These are phyloP conservation scores for Diaporthe aspalathi DNA, from an alignment of 2,329 filamentous ascomycete genomes.

Conservation along the genomic window DNA sequence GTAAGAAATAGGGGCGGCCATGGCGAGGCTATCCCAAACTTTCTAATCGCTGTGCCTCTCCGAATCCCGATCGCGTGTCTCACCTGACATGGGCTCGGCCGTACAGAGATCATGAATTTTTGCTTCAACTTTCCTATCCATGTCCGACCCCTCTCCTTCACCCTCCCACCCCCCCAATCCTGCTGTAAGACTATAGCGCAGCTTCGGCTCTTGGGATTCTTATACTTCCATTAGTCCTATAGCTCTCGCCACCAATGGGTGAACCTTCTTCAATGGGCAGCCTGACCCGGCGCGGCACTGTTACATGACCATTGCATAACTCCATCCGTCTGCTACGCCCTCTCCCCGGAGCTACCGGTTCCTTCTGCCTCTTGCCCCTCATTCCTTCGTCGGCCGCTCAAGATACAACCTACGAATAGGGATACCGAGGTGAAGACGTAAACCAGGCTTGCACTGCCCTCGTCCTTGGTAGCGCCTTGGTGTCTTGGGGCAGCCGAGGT, in stretches of 20 bases:
- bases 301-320: conserved; percentile 26
- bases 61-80: conserved; percentile 19
- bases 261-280: conserved; percentile 13
- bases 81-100: conserved; percentile 14
- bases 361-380: conserved; percentile 9
- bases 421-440: conserved; percentile 7
- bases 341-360: background rate
- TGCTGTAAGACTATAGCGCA: background rate
- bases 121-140: conserved; percentile 6
- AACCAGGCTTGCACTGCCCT: conserved; percentile 18
- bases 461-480: conserved; percentile 24
- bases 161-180: background rate
- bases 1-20: conserved; percentile 9
- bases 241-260: conserved; percentile 19
- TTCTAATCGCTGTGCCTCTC: background rate
- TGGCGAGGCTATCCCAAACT: conserved; percentile 25
- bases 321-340: background rate
- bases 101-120: background rate
- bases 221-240: conserved; percentile 14
- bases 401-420: conserved; percentile 1
- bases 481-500: conserved; percentile 8
- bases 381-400: conserved; percentile 14
- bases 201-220: conserved; percentile 13
- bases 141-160: background rate
- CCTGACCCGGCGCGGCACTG: conserved; percentile 4